Percentiles rank a stretch among this genome's conserved stretches.
Conservation (phyloP, 2,329 filamentous ascomycete species). For the Talaromyces albobiverticillius region DNA sequence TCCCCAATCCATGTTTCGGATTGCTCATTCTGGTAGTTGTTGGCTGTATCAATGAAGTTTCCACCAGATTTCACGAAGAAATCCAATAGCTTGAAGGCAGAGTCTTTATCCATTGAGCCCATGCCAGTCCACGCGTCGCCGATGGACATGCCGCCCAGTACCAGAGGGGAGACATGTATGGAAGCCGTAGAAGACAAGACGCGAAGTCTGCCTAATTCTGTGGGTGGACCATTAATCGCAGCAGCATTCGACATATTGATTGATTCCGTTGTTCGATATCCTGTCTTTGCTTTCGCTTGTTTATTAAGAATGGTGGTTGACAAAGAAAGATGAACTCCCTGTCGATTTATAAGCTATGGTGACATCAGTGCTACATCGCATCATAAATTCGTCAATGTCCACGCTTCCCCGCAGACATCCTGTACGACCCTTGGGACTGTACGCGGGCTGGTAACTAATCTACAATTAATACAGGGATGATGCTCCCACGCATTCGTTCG, state of each 20-base stretch:
- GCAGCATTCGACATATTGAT: constrained; percentile 27
- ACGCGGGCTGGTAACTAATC: too few species aligned
- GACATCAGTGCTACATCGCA: too few species aligned
- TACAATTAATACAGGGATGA: neutral
- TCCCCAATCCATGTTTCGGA: constrained; percentile 67
- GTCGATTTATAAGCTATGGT: neutral
- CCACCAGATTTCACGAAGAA: constrained; percentile 64
- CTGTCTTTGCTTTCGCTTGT: too few species aligned
- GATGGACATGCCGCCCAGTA: constrained; percentile 38
- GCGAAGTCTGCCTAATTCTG: constrained; percentile 63
- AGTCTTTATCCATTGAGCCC: constrained; percentile 64
- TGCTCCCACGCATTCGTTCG: too few species aligned
- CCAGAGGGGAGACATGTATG: constrained; percentile 65
- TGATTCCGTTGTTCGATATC: too few species aligned
- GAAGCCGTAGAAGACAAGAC: constrained; percentile 64
- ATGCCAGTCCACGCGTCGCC: constrained; percentile 49
- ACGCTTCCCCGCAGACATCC: too few species aligned
- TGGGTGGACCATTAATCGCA: constrained; percentile 56
- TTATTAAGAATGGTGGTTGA: neutral
- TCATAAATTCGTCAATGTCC: neutral
- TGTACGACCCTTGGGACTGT: too few species aligned
- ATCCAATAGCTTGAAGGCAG: constrained; percentile 63
- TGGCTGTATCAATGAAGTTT: constrained; percentile 72
- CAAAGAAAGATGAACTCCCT: too few species aligned
- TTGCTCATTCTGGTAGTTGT: constrained; percentile 65